A percentile compares a stretch with the other conserved stretches of the same genome.
Conservation (phyloP, 768 basidiomycete genomes). For the Kwoniella shandongensis region DNA sequence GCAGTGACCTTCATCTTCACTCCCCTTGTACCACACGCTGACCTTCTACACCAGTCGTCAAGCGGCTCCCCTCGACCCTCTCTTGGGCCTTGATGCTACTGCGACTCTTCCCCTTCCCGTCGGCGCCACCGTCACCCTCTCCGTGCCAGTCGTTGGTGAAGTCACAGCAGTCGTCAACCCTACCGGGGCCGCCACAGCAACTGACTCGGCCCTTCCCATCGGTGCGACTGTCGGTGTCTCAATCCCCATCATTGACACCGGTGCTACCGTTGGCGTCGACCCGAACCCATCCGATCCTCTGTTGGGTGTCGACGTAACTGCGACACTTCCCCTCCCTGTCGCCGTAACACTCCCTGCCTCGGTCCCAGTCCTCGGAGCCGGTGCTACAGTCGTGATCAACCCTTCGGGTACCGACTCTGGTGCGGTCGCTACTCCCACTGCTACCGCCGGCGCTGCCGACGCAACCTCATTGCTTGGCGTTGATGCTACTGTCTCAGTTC, state of each 20-base stretch:
- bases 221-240: no score
- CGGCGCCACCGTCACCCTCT: neutral
- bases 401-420: neutral
- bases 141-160: neutral
- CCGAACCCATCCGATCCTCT: no score
- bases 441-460: no score
- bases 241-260: no score
- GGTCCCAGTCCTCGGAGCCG: no score
- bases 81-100: neutral
- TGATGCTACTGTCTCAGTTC: neutral
- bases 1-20: no score
- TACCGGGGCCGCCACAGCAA: neutral
- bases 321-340: neutral
- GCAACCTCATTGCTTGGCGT: neutral
- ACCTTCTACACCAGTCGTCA: constrained; percentile 2
- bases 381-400: neutral
- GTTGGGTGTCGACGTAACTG: no score
- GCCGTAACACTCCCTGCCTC: neutral
- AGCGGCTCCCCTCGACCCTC: neutral
- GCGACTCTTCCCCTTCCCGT: neutral
- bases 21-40: neutral
- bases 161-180: neutral
- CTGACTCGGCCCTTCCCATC: no score
- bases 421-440: no score
- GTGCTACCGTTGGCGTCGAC: no score